Conservation (phyloP, 768 basidiomycete species). For the Podaxis sp. region DNA sequence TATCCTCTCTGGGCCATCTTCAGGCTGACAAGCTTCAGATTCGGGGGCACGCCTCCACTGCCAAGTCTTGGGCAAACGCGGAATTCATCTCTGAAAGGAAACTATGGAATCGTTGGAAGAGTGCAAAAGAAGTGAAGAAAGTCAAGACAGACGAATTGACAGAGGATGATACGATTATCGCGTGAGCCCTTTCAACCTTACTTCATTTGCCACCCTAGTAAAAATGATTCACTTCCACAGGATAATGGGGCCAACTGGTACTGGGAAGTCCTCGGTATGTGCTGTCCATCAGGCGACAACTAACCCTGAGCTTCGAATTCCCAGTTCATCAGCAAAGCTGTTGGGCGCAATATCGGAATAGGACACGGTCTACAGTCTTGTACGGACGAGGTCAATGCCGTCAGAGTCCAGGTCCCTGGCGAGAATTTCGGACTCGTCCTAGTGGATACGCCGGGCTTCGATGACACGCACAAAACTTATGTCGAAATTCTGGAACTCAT, state of each 20-base stretch:
- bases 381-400: background rate
- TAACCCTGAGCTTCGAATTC: conserved; percentile 14
- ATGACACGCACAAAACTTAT: conserved; percentile 24
- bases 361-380: background rate
- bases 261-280: background rate
- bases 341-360: background rate
- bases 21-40: background rate
- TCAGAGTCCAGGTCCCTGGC: conserved; percentile 5
- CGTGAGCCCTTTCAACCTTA: conserved; percentile 1
- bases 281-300: background rate
- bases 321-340: background rate
- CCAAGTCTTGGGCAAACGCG: background rate
- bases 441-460: conserved; percentile 30
- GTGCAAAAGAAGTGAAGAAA: background rate
- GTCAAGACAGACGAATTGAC: background rate
- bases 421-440: conserved; percentile 18
- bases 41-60: background rate
- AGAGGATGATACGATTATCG: conserved; percentile 20
- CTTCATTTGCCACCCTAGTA: background rate
- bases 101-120: background rate
- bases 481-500: conserved; percentile 25
- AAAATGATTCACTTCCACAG: background rate
- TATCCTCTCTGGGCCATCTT: background rate
- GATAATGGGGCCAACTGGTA: background rate
- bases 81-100: background rate